Conservation (phyloP, 345 rosid species). For the Lepidium africanum region DNA sequence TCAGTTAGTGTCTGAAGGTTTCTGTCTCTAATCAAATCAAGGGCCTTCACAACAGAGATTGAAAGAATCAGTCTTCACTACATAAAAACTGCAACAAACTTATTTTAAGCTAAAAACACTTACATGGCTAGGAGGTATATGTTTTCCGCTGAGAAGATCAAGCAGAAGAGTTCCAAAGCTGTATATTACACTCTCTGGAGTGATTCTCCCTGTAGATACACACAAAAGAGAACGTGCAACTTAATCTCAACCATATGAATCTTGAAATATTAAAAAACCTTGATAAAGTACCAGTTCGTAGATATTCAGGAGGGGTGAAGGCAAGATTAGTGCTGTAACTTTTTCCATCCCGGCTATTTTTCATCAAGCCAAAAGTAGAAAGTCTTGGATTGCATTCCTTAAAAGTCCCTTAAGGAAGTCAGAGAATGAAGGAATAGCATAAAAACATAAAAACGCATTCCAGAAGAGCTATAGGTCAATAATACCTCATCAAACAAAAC, state of each 20-base stretch:
- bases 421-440: constrained; percentile 3
- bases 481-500: constrained; percentile 82
- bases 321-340: constrained; percentile 97
- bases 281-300: constrained; percentile 62
- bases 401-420: constrained; percentile 8
- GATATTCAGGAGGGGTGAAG: constrained; percentile 97
- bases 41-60: constrained; percentile 47
- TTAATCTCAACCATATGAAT: constrained; percentile 3
- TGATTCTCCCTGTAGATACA: constrained; percentile 67
- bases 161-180: constrained; percentile 96
- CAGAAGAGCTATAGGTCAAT: neutral
- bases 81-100: neutral
- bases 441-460: neutral
- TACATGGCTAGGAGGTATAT: constrained; percentile 99
- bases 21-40: constrained; percentile 87
- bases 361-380: constrained; percentile 95
- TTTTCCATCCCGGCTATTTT: constrained; percentile 93
- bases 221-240: neutral
- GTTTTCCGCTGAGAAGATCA: constrained; percentile 96
- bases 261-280: neutral
- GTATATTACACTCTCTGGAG: constrained; percentile 92
- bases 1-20: constrained; percentile 90
- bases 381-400: constrained; percentile 89
- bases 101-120: constrained; percentile 14
- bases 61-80: neutral